Evolutionary conservation across 2,329 filamentous ascomycete species (phyloP).

Genomic region (Fusarium albidum): DNA sequence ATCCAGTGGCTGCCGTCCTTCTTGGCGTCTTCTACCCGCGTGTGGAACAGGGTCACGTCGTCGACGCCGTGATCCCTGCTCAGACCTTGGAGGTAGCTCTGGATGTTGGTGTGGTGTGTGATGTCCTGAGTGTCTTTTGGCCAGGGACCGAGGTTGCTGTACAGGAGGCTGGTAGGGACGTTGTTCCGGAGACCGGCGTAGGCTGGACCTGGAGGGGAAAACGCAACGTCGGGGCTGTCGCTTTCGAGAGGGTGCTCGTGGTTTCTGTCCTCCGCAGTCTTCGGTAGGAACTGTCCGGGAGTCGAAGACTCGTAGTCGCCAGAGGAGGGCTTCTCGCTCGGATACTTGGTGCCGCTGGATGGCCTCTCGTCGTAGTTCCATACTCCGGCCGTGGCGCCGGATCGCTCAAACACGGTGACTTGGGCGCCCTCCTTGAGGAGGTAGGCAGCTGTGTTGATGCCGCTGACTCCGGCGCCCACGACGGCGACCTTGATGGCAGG

Average conservation of each 20-base stretch:
- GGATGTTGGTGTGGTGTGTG: slow-evolving; percentile 63
- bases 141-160: slow-evolving; percentile 58
- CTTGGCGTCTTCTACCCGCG: slow-evolving; percentile 60
- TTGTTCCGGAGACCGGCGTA: slow-evolving; percentile 73
- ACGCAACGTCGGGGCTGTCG: slow-evolving; percentile 9
- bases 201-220: slow-evolving; percentile 56
- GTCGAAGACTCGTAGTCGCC: slow-evolving; percentile 39
- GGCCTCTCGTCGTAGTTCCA: slow-evolving; percentile 48
- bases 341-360: slow-evolving; percentile 44
- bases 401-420: slow-evolving; percentile 51
- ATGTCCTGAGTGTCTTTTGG: slow-evolving; percentile 66
- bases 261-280: not conserved
- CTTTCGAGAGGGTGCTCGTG: not conserved
- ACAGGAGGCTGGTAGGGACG: slow-evolving; percentile 68
- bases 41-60: slow-evolving; percentile 61
- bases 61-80: slow-evolving; percentile 59
- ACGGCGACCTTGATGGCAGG: slow-evolving; percentile 44
- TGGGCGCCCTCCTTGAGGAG: slow-evolving; percentile 45
- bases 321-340: slow-evolving; percentile 39
- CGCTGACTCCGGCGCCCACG: slow-evolving; percentile 52
- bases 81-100: slow-evolving; percentile 69
- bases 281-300: slow-evolving; percentile 10
- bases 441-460: slow-evolving; percentile 49
- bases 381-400: slow-evolving; percentile 45
- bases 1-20: slow-evolving; percentile 60